Evolutionary conservation across 2,329 filamentous ascomycete species (phyloP).

Genomic region (Cladophialophora chaetospira): DNA sequence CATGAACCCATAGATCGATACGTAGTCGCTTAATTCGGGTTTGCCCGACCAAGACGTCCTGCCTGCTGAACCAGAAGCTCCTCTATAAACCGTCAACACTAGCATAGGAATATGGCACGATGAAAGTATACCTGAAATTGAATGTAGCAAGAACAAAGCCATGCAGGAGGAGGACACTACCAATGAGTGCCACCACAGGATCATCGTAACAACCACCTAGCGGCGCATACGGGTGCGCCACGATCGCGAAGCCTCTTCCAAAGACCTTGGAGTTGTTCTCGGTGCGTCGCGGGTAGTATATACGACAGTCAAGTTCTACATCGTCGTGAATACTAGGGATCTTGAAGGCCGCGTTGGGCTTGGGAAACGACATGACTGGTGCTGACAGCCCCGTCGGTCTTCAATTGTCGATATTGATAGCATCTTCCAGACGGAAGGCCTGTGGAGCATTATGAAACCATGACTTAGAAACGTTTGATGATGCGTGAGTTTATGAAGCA

Average conservation of each 20-base stretch:
- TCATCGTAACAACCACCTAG: constrained; percentile 87
- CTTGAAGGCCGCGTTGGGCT: constrained; percentile 61
- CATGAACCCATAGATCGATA: constrained; percentile 78
- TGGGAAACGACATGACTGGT: constrained; percentile 37
- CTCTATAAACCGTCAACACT: constrained; percentile 55
- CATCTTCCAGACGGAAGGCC: background rate
- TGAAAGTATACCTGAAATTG: constrained; percentile 74
- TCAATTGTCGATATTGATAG: background rate
- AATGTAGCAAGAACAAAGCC: constrained; percentile 83
- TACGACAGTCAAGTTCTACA: constrained; percentile 72
- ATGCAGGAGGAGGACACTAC: constrained; percentile 63
- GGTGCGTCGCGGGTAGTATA: constrained; percentile 67
- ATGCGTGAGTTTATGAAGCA: too few relatives aligned
- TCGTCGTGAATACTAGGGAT: constrained; percentile 85
- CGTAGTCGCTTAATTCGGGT: constrained; percentile 79
- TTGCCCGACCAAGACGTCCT: constrained; percentile 84
- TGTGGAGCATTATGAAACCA: background rate
- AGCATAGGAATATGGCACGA: background rate
- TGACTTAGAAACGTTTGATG: too few relatives aligned
- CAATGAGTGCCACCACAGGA: constrained; percentile 69
- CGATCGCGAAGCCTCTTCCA: constrained; percentile 57
- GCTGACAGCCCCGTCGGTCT: background rate
- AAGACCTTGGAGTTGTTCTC: constrained; percentile 25
- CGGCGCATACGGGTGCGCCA: constrained; percentile 90
- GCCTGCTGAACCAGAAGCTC: constrained; percentile 72